A percentile compares a stretch with the other conserved stretches of the same genome.
Evolutionary conservation across 2,329 filamentous ascomycete genomes (phyloP).

Genomic region (Fusarium anguioides): DNA sequence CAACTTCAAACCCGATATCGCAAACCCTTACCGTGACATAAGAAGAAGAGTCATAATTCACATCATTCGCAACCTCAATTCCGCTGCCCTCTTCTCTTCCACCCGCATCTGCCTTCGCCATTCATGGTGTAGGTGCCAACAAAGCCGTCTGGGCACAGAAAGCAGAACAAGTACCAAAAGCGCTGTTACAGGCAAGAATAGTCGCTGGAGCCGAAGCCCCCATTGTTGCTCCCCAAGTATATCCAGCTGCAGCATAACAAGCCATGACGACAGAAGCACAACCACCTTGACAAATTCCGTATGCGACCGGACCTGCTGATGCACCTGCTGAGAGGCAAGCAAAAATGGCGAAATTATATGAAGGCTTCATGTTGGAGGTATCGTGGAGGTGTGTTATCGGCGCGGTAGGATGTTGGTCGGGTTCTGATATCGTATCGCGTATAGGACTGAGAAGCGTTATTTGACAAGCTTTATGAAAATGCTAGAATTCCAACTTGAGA

Average conservation of each 20-base stretch:
- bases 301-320: not conserved
- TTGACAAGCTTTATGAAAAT: too few species aligned
- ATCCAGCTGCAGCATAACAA: slow-evolving; percentile 1
- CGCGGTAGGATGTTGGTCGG: too few species aligned
- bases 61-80: too few species aligned
- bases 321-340: not conserved
- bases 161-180: slow-evolving; percentile 10
- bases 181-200: not conserved
- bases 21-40: too few species aligned
- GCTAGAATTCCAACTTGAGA: too few species aligned
- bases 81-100: too few species aligned
- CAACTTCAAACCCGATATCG: too few species aligned
- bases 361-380: not conserved
- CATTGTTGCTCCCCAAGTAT: slow-evolving; percentile 2
- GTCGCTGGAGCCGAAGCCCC: slow-evolving; percentile 1
- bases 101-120: too few species aligned
- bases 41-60: too few species aligned
- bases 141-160: not conserved
- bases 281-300: not conserved
- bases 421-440: too few species aligned
- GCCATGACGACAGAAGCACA: not conserved
- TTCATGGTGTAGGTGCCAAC: not conserved
- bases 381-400: too few species aligned
- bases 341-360: not conserved
- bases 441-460: too few species aligned